These are phyloP conservation scores for Laetiporus sulphureus DNA, from an alignment of 1,284 basidiomycete genomes.

Conservation along the genomic window DNA sequence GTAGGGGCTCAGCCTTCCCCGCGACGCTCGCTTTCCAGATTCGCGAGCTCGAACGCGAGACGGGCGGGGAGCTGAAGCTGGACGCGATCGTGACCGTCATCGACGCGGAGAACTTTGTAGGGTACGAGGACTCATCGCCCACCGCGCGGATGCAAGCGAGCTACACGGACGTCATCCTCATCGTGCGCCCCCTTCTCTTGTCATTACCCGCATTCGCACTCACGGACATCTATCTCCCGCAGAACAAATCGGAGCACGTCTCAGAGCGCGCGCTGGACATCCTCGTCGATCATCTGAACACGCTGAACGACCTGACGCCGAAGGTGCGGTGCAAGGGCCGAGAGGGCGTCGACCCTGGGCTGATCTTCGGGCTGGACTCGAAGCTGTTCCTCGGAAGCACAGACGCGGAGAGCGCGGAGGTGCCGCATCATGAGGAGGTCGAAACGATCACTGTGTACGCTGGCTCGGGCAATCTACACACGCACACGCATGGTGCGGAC, in stretches of 20 bases:
- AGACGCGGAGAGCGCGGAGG: slow-evolving; percentile 25
- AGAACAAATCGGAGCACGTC: slow-evolving; percentile 87
- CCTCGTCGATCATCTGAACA: slow-evolving; percentile 82
- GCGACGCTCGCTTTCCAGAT: slow-evolving; percentile 91
- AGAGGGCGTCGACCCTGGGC: slow-evolving; percentile 59
- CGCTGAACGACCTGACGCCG: slow-evolving; percentile 83
- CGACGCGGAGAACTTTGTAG: slow-evolving; percentile 84
- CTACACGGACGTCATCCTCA: slow-evolving; percentile 83
- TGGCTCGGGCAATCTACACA: slow-evolving; percentile 27
- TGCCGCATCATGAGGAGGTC: slow-evolving; percentile 71
- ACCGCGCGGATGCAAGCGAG: slow-evolving; percentile 91
- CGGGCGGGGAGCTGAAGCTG: slow-evolving; percentile 67
- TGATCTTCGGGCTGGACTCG: slow-evolving; percentile 82
- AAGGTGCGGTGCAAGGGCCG: slow-evolving; percentile 68
- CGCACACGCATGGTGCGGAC: slow-evolving; percentile 18
- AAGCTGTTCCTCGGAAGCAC: slow-evolving; percentile 47
- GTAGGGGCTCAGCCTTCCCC: slow-evolving; percentile 81
- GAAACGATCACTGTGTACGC: slow-evolving; percentile 64
- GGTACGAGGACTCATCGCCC: slow-evolving; percentile 85
- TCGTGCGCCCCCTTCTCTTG: slow-evolving; percentile 43
- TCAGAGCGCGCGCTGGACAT: slow-evolving; percentile 72
- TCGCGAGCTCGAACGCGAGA: slow-evolving; percentile 77
- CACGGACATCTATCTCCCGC: not conserved
- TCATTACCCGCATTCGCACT: not conserved
- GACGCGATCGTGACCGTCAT: slow-evolving; percentile 88